These are phyloP conservation scores for Zygoascus flipseniorum DNA, from an alignment of 805 yeast genomes.

Conservation along the genomic window DNA sequence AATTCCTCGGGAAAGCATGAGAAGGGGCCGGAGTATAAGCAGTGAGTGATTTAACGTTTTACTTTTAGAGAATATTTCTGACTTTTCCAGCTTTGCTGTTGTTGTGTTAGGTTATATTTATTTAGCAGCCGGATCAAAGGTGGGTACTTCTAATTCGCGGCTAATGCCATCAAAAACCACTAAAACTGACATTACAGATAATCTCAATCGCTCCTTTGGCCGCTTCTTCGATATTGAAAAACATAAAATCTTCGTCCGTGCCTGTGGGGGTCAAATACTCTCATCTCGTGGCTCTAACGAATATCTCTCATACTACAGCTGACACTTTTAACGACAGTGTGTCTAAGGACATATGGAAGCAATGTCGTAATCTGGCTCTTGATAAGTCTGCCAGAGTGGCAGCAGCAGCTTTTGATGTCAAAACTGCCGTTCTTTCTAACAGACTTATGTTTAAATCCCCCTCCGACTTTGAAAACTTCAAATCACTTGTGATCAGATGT, in stretches of 20 bases:
- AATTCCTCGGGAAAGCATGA: slow-evolving; percentile 20
- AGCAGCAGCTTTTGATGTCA: slow-evolving; percentile 24
- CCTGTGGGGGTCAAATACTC: slow-evolving; percentile 22
- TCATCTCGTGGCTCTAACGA: slow-evolving; percentile 16
- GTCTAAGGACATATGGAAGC: slow-evolving; percentile 26
- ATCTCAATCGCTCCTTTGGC: slow-evolving; percentile 27
- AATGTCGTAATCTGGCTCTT: slow-evolving; percentile 18
- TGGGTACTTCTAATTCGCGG: slow-evolving; percentile 8
- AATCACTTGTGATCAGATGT: slow-evolving; percentile 18
- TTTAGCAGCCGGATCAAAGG: slow-evolving; percentile 22
- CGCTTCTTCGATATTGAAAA: slow-evolving; percentile 21
- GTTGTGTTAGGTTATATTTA: slow-evolving; percentile 20
- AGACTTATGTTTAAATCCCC: slow-evolving; percentile 17
- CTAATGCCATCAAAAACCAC: neutral
- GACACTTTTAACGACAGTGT: slow-evolving; percentile 26
- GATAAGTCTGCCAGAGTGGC: slow-evolving; percentile 26
- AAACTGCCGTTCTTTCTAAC: slow-evolving; percentile 18
- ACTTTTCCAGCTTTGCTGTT: slow-evolving; percentile 16
- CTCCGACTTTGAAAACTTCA: slow-evolving; percentile 24
- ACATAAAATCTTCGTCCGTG: slow-evolving; percentile 20
- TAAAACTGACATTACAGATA: slow-evolving; percentile 11
- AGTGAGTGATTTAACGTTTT: slow-evolving; percentile 13
- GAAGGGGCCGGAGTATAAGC: slow-evolving; percentile 22
- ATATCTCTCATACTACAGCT: slow-evolving; percentile 19
- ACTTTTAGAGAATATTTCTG: no score